A percentile compares a stretch with the other conserved stretches of the same genome.
phyloP scores from a whole-genome alignment of 2,329 filamentous ascomycete genomes.

The Botryotinia narcissicola region DNA sequence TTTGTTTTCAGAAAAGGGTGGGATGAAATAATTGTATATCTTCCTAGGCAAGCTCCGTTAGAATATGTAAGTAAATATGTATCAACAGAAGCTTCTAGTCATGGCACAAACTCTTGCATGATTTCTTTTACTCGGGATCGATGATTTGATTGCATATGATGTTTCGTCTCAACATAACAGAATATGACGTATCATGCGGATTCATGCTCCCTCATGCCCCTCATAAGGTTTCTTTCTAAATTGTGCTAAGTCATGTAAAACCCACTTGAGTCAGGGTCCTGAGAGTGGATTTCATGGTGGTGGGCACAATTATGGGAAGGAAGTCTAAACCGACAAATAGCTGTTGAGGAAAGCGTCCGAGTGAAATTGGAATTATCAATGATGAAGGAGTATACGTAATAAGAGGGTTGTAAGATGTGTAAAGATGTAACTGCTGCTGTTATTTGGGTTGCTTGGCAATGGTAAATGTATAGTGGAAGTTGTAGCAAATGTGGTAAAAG shows the following conservation, averaged over 20 bases:
- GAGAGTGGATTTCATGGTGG: not conserved
- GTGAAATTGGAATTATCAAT: not conserved
- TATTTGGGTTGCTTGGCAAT: not conserved
- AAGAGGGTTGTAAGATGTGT: not conserved
- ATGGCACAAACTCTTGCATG: not conserved
- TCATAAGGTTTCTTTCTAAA: not conserved
- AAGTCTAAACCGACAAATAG: not conserved
- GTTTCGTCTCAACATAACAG: not conserved
- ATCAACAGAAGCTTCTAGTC: slow-evolving; percentile 14
- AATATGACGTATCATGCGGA: slow-evolving; percentile 8
- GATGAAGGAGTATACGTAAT: slow-evolving; percentile 9
- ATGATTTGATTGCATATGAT: not conserved
- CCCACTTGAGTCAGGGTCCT: slow-evolving; percentile 11
- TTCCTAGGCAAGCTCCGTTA: not conserved
- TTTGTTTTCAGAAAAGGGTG: not conserved
- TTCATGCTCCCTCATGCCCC: not conserved
- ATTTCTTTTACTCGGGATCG: not conserved
- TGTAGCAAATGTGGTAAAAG: not conserved
- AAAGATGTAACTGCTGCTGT: not conserved
- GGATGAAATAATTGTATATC: not conserved
- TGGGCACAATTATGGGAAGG: not conserved
- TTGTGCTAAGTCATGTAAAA: slow-evolving; percentile 2
- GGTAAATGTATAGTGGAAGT: not conserved
- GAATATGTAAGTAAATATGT: not conserved
- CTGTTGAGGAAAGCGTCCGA: not conserved